Evolutionary conservation across 768 basidiomycete species (phyloP), one percentile per base, ranked within the genome.

Genomic region (Mycena albidolilacea): DNA sequence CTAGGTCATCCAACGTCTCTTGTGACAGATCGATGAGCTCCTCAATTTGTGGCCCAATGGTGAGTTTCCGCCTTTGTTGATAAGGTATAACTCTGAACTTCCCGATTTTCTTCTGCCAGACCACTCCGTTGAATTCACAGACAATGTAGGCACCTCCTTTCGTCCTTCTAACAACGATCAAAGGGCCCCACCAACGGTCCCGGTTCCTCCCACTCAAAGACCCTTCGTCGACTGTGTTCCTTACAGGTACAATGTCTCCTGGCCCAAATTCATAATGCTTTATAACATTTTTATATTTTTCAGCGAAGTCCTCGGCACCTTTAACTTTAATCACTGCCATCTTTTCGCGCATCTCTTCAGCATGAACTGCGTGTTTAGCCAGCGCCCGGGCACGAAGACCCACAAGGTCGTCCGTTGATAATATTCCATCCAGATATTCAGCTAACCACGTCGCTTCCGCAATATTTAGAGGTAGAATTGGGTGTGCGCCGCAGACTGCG

Each of bases 391-490:
- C 72, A 2, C 72, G 30, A 10, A 68, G 57, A 0, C 72, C 79
- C 5, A 82, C 48, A 0, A 82, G 70, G 0, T 81, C 78, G 1
- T 38, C 30, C 5, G 75, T 71, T 0, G 71, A 57, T 7, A 81
- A 37, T 0, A 55, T 15, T 0, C 14, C 11, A 5, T 73, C 58
- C 19, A 77, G 69, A 1, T 72, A 77, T 6, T 79, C 73, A 0
- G 77, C 67, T 41, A 82, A 59, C 60, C 80, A 83, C 1, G 79
- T 81, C 0, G 80, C 77, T 64, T 82, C 79, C 7, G 69, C 73
- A 5, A 82, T 37, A 30, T 83, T 79, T 35, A 79, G 62, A 0
- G 78, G 79, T 1, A 76, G 54, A 7, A 80, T 43, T 2, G 79
- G 79, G 39, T 79, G 69, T 15, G 77, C 64, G 3, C 79, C 74